Conservation (phyloP, 164 flowering plant species). For the Dillenia turbinata region DNA sequence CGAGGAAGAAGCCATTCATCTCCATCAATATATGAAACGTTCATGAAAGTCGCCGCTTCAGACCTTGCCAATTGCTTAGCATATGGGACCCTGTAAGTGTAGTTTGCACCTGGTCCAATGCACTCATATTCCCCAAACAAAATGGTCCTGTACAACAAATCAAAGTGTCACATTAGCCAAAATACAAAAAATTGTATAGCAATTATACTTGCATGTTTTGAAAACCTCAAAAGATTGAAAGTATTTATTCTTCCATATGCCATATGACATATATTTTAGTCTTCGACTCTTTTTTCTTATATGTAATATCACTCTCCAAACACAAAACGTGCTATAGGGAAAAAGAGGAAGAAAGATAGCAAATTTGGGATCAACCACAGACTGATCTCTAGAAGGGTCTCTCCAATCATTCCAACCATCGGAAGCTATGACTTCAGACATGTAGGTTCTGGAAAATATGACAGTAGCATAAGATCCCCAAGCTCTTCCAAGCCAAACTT, state of each 20-base stretch:
- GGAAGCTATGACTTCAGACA: constrained; percentile 52
- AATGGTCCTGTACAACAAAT: constrained; percentile 41
- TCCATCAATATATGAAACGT: constrained; percentile 64
- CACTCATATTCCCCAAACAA: constrained; percentile 75
- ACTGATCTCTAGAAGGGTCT: constrained; percentile 46
- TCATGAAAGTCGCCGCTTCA: constrained; percentile 51
- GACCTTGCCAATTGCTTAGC: constrained; percentile 41
- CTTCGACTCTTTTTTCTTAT: too few species aligned
- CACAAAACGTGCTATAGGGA: neutral
- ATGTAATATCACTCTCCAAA: neutral
- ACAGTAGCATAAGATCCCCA: constrained; percentile 74
- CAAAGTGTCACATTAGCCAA: neutral
- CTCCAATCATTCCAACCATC: constrained; percentile 62
- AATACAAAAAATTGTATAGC: neutral
- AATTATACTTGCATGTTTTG: neutral
- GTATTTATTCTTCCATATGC: constrained; percentile 1
- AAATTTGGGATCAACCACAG: constrained; percentile 15
- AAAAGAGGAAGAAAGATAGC: neutral
- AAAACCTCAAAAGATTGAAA: neutral
- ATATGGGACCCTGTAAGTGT: constrained; percentile 40
- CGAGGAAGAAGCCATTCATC: constrained; percentile 49
- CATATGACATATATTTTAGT: too few species aligned
- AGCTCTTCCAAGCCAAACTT: constrained; percentile 74
- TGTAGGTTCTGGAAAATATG: constrained; percentile 57
- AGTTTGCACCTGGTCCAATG: constrained; percentile 62